These are phyloP conservation scores for Cladochytrium replicatum DNA, from an alignment of 192 early-diverging fungal species.

Conservation along the genomic window DNA sequence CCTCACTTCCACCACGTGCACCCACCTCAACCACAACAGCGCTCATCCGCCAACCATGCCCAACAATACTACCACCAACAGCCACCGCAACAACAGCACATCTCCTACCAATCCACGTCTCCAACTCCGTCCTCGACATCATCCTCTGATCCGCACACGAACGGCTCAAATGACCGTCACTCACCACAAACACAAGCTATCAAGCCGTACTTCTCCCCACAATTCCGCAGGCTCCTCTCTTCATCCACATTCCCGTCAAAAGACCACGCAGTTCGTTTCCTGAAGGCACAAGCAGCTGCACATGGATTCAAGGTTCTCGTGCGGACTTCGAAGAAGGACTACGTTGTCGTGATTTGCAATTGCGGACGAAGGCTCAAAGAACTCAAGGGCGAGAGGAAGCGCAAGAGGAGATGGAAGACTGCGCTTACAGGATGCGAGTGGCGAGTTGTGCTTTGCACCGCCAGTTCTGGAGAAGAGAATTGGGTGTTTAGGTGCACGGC, in stretches of 20 bases:
- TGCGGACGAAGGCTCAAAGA: conserved; percentile 18
- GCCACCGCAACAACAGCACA: not conserved
- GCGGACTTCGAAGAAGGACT: conserved; percentile 19
- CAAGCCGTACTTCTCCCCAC: conserved; percentile 8
- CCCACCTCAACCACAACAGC: too few species aligned
- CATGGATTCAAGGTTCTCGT: conserved; percentile 21
- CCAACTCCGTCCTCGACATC: not conserved
- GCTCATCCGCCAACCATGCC: too few species aligned
- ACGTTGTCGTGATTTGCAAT: conserved; percentile 25
- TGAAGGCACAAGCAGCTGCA: conserved; percentile 7
- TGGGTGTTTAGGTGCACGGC: conserved; percentile 20
- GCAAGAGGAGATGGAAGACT: conserved; percentile 21
- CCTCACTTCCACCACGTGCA: too few species aligned
- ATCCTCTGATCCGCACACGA: not conserved
- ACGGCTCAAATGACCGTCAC: not conserved
- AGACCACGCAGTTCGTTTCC: conserved; percentile 15
- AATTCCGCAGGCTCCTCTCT: conserved; percentile 6
- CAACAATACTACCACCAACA: conserved; percentile 1
- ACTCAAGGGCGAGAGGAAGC: conserved; percentile 21
- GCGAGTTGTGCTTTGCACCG: conserved; percentile 19
- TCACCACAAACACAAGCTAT: conserved; percentile 7
- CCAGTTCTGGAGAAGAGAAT: not conserved
- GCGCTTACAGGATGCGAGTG: conserved; percentile 24
- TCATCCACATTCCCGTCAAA: conserved; percentile 9
- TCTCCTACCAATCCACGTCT: not conserved